Evolutionary conservation across 306 rosid species (phyloP).

Genomic region (Malus domestica): ASM211411v1 NC_041795.1:3435501-3436000

Average conservation of each 20-base stretch:
- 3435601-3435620: constrained; percentile 36
- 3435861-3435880: constrained; percentile 65
- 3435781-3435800: constrained; percentile 9
- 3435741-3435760: constrained; percentile 13
- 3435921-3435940: constrained; percentile 79
- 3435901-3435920: constrained; percentile 65
- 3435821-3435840: constrained; percentile 67
- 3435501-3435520: constrained; percentile 47
- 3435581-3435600: constrained; percentile 44
- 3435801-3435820: constrained; percentile 44
- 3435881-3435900: constrained; percentile 59
- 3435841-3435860: constrained; percentile 57
- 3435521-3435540: constrained; percentile 65
- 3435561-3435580: constrained; percentile 57
- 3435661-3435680: constrained; percentile 77
- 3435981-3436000: constrained; percentile 72
- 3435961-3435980: constrained; percentile 58
- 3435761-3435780: background rate
- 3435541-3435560: constrained; percentile 55
- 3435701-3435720: constrained; percentile 62
- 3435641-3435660: constrained; percentile 77
- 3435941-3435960: constrained; percentile 74
- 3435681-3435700: constrained; percentile 71
- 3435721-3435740: constrained; percentile 45
- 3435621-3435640: constrained; percentile 62